Conservation (phyloP, 2,329 filamentous ascomycete species). For the Diaporthe batatas region DNA sequence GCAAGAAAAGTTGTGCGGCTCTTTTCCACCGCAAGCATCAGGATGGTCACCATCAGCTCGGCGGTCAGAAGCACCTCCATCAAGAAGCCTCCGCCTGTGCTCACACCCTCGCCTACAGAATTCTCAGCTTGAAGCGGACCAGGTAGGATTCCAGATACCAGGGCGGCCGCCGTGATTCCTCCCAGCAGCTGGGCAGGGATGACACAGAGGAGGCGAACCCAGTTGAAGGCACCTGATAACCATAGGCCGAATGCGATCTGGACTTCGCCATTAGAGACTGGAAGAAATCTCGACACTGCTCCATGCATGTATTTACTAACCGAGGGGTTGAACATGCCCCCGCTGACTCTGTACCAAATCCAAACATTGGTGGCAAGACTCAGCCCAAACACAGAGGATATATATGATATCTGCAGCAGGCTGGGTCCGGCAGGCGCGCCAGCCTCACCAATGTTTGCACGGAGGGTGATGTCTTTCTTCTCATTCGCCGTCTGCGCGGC, state of each 20-base stretch:
- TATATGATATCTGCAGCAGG: constrained; percentile 42
- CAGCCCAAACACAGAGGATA: constrained; percentile 34
- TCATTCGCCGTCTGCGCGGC: constrained; percentile 36
- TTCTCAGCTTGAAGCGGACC: constrained; percentile 59
- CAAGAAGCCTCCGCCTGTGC: constrained; percentile 61
- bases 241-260: constrained; percentile 59
- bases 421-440: constrained; percentile 21
- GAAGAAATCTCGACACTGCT: no score
- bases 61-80: constrained; percentile 67
- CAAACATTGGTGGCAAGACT: constrained; percentile 33
- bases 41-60: constrained; percentile 63
- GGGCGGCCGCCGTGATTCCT: constrained; percentile 55
- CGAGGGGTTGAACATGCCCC: constrained; percentile 39
- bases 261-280: neutral
- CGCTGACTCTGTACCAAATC: constrained; percentile 33
- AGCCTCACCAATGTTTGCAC: neutral
- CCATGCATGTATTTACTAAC: neutral
- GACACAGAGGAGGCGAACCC: constrained; percentile 55
- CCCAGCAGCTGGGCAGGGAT: constrained; percentile 42
- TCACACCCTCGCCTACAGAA: constrained; percentile 57
- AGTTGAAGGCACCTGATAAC: constrained; percentile 58
- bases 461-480: constrained; percentile 30
- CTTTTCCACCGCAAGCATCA: constrained; percentile 72
- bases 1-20: constrained; percentile 67
- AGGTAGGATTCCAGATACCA: constrained; percentile 55